Conservation (phyloP, 495 filamentous ascomycete genomes). For the Pyronema omphalodes region DNA sequence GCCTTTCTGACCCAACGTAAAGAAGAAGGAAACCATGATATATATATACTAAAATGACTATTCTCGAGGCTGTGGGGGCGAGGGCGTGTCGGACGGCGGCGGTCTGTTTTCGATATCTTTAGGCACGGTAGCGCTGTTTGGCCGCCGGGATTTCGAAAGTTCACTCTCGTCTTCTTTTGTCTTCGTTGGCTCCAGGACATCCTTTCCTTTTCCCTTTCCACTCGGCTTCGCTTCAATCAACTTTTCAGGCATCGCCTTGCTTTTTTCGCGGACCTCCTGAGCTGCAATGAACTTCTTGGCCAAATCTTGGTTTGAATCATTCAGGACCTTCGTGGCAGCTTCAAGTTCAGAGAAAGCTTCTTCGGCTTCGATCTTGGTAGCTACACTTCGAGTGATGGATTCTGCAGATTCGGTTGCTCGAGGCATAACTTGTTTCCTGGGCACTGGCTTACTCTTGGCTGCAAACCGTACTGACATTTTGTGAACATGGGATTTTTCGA, state of each 20-base stretch:
- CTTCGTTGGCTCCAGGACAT: not conserved
- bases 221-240: not conserved
- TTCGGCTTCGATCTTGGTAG: too few relatives aligned
- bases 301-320: too few relatives aligned
- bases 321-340: too few relatives aligned
- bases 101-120: not conserved
- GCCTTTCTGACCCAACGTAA: not conserved
- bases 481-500: conserved; percentile 12
- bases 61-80: not conserved
- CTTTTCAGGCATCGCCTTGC: too few relatives aligned
- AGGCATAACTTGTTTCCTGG: not conserved
- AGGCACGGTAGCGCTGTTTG: not conserved
- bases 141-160: not conserved
- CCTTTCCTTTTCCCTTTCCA: too few relatives aligned
- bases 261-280: too few relatives aligned
- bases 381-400: too few relatives aligned
- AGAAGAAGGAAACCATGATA: not conserved
- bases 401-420: too few relatives aligned
- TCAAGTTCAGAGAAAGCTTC: too few relatives aligned
- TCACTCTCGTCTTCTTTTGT: not conserved
- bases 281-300: too few relatives aligned
- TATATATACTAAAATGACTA: not conserved
- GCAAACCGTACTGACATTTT: conserved; percentile 16
- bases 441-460: not conserved
- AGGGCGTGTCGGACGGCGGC: not conserved